Conservation (phyloP, 768 basidiomycete species). For the Rhizopogon vinicolor region DNA sequence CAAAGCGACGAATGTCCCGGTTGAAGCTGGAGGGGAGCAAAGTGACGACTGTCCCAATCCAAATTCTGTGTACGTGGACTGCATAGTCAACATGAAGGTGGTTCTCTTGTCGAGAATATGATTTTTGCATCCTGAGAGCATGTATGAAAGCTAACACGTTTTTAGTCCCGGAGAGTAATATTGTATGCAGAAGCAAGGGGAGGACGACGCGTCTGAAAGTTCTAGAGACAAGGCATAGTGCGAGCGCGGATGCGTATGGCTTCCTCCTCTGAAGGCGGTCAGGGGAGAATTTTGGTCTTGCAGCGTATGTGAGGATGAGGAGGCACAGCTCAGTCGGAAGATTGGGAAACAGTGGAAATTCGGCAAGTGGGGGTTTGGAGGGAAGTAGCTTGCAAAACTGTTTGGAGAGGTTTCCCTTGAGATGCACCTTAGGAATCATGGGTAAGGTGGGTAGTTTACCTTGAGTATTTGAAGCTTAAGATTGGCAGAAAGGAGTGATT, state of each 20-base stretch:
- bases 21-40: too few relatives aligned
- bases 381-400: not conserved
- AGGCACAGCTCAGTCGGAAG: constrained; percentile 33
- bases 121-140: constrained; percentile 24
- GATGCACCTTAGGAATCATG: too few relatives aligned
- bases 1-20: not conserved
- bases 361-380: not conserved
- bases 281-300: not conserved
- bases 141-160: constrained; percentile 21
- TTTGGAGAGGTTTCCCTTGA: too few relatives aligned
- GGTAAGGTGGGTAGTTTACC: too few relatives aligned
- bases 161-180: constrained; percentile 20
- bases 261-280: not conserved
- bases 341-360: constrained; percentile 12
- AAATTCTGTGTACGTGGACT: constrained; percentile 28
- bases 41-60: constrained; percentile 17
- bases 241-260: constrained; percentile 19
- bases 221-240: constrained; percentile 31
- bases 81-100: constrained; percentile 29
- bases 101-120: constrained; percentile 7
- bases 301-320: constrained; percentile 28
- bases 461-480: too few relatives aligned
- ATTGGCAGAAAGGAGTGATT: too few relatives aligned
- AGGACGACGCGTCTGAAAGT: constrained; percentile 29
- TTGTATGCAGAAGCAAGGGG: constrained; percentile 34